A percentile compares a stretch with the other conserved stretches of the same genome.
phyloP scores from a whole-genome alignment of 1,284 basidiomycete species.

The Bjerkandera adusta region DNA sequence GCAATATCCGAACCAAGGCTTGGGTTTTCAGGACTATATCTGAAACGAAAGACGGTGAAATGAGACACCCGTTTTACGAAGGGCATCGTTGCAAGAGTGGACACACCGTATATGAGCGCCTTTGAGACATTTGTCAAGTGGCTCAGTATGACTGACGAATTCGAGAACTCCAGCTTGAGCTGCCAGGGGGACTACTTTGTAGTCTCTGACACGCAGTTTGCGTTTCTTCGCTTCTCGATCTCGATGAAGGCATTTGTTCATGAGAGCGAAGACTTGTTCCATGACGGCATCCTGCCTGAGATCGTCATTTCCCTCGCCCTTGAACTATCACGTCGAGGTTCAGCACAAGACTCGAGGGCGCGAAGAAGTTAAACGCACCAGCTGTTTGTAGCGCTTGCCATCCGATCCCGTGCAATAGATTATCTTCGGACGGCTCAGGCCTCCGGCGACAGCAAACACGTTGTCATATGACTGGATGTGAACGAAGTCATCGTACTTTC shows the following conservation, averaged over 20 bases:
- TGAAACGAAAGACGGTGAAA: constrained; percentile 19
- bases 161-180: constrained; percentile 85
- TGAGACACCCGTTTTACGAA: neutral
- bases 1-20: too few species aligned
- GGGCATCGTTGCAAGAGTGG: neutral
- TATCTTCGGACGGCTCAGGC: constrained; percentile 85
- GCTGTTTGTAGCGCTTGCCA: constrained; percentile 72
- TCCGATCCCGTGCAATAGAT: constrained; percentile 68
- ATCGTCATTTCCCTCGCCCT: constrained; percentile 88
- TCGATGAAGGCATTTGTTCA: constrained; percentile 74
- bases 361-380: constrained; percentile 51
- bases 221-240: constrained; percentile 80
- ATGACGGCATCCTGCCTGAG: constrained; percentile 97
- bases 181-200: constrained; percentile 87
- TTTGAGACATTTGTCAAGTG: constrained; percentile 65
- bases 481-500: constrained; percentile 65
- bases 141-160: constrained; percentile 83
- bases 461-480: constrained; percentile 66
- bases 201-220: constrained; percentile 76
- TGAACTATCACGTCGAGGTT: constrained; percentile 63
- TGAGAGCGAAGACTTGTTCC: constrained; percentile 95
- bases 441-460: constrained; percentile 72
- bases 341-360: neutral
- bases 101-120: constrained; percentile 60
- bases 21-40: constrained; percentile 45